Evolutionary conservation across 176 grass and related monocot species (phyloP), one percentile per base, ranked within the genome.

Genomic region (Raddia guianensis): DNA sequence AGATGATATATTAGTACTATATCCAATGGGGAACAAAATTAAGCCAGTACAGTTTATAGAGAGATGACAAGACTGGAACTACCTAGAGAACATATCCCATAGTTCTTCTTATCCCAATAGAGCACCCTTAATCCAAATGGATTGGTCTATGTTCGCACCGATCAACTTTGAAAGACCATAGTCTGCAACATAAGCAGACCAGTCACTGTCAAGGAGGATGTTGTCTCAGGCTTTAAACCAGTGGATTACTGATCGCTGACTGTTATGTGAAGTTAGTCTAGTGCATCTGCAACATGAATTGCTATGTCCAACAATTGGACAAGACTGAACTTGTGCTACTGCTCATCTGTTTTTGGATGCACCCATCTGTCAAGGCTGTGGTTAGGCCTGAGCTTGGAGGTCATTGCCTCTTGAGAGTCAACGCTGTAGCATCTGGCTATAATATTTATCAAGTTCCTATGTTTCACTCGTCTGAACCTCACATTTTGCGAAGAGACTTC

Each of bases 301-400:
- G 50, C 85, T 32, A 93, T 93, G 68, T 83, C 86, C 64, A 90
- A 57, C 37, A 86, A 56, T 20, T 86, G 74, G 9, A 21, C 1
- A 16, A 68, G 59, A 54, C 47, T 88, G 13, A 88, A 85, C 47
- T 37, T 88, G 49, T 65, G 62, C 42, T 1, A 42, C 47, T 66
- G 16, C 35, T 42, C 82, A 69, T 82, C 49, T 46, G 18, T 42
- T 77, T 40, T 47, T 61, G 48, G 66, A 76, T 90, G 84, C 57
- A 95, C 15, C 89, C 89, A 95, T 49, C 68, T 86, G 56, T 92
- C 77, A 0, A 94, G 63, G 61, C 83, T 91, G 63, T 80, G 83
- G 47, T 76, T 87, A 8, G 87, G 88, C 77, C 86, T 88, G 2
- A 75, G 91, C 85, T 53, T 14, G 86, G 70, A 91, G 91, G 49